Evolutionary conservation across 176 grass and related monocot genomes (phyloP).

Genomic region (Hordeum vulgare): MorexV3_pseudomolecules_assembly NC_058518.1:515979397-515979896

Average conservation of each 20-base stretch:
- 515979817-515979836: slow-evolving; percentile 63
- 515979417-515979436: slow-evolving; percentile 43
- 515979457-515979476: slow-evolving; percentile 52
- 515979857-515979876: slow-evolving; percentile 26
- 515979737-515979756: slow-evolving; percentile 37
- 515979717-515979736: slow-evolving; percentile 50
- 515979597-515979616: background rate
- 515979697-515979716: slow-evolving; percentile 34
- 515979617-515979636: slow-evolving; percentile 25
- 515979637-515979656: slow-evolving; percentile 34
- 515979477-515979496: slow-evolving; percentile 52
- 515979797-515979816: slow-evolving; percentile 52
- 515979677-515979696: slow-evolving; percentile 44
- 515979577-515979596: background rate
- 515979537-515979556: slow-evolving; percentile 32
- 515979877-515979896: background rate
- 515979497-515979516: slow-evolving; percentile 49
- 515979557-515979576: background rate
- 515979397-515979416: slow-evolving; percentile 52
- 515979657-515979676: slow-evolving; percentile 28
- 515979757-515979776: slow-evolving; percentile 48
- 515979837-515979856: slow-evolving; percentile 42
- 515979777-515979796: slow-evolving; percentile 44
- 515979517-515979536: slow-evolving; percentile 37
- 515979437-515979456: slow-evolving; percentile 65